These are phyloP conservation scores for Persicaria tinctoria DNA, from an alignment of 148 eudicot species.

Conservation along the genomic window DNA sequence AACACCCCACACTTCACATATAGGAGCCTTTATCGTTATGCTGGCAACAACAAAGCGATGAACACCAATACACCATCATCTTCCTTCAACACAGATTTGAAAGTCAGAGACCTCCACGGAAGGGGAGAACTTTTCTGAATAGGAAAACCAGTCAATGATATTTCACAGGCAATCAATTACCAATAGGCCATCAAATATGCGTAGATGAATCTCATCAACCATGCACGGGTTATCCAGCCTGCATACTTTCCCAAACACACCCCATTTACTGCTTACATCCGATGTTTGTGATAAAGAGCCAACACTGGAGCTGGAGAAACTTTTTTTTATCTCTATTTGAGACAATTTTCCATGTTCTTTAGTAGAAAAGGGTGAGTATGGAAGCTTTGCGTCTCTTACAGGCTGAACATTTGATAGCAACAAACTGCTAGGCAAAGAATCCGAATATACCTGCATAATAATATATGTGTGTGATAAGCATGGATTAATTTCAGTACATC, in stretches of 20 bases:
- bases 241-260: constrained; percentile 73
- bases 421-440: too few relatives aligned
- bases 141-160: constrained; percentile 17
- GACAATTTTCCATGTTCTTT: constrained; percentile 21
- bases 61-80: constrained; percentile 96
- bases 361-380: background rate
- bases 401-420: too few relatives aligned
- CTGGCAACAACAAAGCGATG: constrained; percentile 92
- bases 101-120: constrained; percentile 22
- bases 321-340: constrained; percentile 31
- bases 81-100: constrained; percentile 58
- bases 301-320: constrained; percentile 30
- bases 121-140: constrained; percentile 14
- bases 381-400: too few relatives aligned
- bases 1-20: constrained; percentile 85
- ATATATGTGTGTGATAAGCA: too few relatives aligned
- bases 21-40: constrained; percentile 93
- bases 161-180: constrained; percentile 32
- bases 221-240: constrained; percentile 61
- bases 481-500: too few relatives aligned
- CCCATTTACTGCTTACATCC: constrained; percentile 70
- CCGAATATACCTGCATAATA: too few relatives aligned
- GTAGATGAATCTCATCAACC: constrained; percentile 96
- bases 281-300: constrained; percentile 39
- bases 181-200: constrained; percentile 95